Evolutionary conservation across 129 eudicot species (phyloP), one percentile per base, ranked within the genome.

Genomic region (Smallanthus sonchifolius): DNA sequence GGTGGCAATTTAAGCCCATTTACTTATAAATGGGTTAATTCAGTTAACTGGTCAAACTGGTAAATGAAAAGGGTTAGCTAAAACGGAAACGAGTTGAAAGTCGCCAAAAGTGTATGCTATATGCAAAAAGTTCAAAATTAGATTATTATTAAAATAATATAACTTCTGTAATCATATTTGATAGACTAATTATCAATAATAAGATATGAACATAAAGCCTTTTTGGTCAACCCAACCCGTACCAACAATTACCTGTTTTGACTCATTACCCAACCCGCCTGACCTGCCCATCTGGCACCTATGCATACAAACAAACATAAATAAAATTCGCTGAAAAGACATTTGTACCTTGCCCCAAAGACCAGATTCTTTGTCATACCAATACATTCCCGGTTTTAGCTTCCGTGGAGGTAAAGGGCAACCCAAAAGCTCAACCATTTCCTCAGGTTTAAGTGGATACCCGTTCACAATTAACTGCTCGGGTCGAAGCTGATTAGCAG

Each of bases 301-400:
- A 32, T 54, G 52, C 37, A 45, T 62, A 28, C 24, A 48, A 52
- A 77, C 17, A 56, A 52, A 77, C 17, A 38, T 9, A 42, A 57
- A 19, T 35, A n/a, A 42, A 54, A 48, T 15, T 36, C 1, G 19
- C 64, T 20, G 20, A 8, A 67, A 37, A 55, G n/a, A 63, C 7
- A 39, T 7, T 45, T 38, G 74, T 82, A 90, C 99, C 99, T 94
- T 94, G 83, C 99, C 99, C 99, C 97, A 94, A 75, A 91, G 81
- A 65, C 99, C 99, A 13, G 97, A 94, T 81, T 94, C 99, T 84
- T 94, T 94, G 81, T 94, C 99, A 75, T 94, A 94, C 99, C 99
- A 94, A 82, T 90, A 94, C 79, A 69, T 76, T 13, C 99, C 99
- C 5, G 99, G 97, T 81, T 94, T 94, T 47, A 94, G 80, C 80